These are phyloP conservation scores for Sechiopsis laciniata DNA, from an alignment of 306 rosid species.

Conservation along the genomic window DNA sequence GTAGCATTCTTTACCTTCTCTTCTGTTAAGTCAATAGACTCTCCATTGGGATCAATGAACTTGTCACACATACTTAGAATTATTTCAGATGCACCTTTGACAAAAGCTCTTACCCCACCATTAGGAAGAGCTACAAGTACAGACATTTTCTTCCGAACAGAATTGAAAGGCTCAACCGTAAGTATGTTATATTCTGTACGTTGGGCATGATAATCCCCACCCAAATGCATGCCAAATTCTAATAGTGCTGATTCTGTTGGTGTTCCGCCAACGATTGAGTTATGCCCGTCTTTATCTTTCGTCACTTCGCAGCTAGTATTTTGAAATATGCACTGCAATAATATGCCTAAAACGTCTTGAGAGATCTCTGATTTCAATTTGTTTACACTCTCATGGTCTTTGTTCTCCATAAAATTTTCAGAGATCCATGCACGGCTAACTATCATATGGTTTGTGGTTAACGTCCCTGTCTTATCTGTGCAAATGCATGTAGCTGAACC, in stretches of 20 bases:
- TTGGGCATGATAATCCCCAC: conserved; percentile 53
- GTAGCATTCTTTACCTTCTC: conserved; percentile 35
- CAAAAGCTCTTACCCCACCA: conserved; percentile 60
- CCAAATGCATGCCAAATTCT: conserved; percentile 70
- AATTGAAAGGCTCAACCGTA: conserved; percentile 81
- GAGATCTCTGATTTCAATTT: conserved; percentile 44
- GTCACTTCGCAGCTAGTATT: conserved; percentile 74
- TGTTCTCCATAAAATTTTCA: conserved; percentile 41
- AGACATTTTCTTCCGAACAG: conserved; percentile 91
- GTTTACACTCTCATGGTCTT: conserved; percentile 40
- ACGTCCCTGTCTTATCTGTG: conserved; percentile 93
- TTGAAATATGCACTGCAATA: conserved; percentile 71
- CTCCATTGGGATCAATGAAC: conserved; percentile 56
- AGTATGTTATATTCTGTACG: conserved; percentile 48
- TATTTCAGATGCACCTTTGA: conserved; percentile 97
- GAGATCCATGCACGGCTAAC: conserved; percentile 64
- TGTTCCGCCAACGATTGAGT: conserved; percentile 71
- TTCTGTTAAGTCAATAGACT: conserved; percentile 43
- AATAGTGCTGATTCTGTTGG: conserved; percentile 86
- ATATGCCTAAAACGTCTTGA: conserved; percentile 42
- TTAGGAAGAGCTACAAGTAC: conserved; percentile 63
- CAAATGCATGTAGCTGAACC: conserved; percentile 93
- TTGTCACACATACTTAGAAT: conserved; percentile 62
- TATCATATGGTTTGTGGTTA: conserved; percentile 88
- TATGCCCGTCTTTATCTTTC: conserved; percentile 55